Percentiles rank a stretch among this genome's conserved stretches.
Conservation (phyloP, 2,329 filamentous ascomycete genomes). For the Clonostachys rosea region DNA sequence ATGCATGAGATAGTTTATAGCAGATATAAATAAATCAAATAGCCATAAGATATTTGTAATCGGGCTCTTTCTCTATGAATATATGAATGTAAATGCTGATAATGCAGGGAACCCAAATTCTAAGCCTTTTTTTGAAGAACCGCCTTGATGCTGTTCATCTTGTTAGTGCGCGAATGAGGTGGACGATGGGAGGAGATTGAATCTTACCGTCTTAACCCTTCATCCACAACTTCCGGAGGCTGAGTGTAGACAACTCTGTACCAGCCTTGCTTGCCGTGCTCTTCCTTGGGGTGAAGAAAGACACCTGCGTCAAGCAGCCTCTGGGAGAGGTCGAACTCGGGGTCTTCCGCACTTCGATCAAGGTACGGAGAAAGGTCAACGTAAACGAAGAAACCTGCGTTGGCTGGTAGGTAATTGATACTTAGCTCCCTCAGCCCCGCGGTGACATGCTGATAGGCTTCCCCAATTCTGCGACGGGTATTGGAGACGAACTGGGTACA, state of each 20-base stretch:
- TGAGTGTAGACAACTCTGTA: conserved; percentile 49
- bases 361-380: conserved; percentile 42
- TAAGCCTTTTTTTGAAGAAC: no score
- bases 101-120: no score
- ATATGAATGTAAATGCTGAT: no score
- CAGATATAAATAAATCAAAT: no score
- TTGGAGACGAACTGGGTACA: conserved; percentile 33
- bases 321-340: conserved; percentile 38
- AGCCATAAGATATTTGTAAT: no score
- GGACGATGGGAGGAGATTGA: no score
- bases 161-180: no score
- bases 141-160: no score
- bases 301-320: conserved; percentile 39
- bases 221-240: conserved; percentile 21
- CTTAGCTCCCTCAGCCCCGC: conserved; percentile 27
- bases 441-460: conserved; percentile 31
- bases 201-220: conserved; percentile 27
- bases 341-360: conserved; percentile 18
- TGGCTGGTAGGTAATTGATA: conserved; percentile 41
- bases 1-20: no score
- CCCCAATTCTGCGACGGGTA: conserved; percentile 30
- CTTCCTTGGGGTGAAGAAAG: conserved; percentile 42
- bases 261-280: conserved; percentile 41
- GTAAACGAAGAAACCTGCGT: conserved; percentile 55
- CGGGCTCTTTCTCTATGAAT: no score